A percentile compares a stretch with the other conserved stretches of the same genome.
Conservation (phyloP, 805 yeast species). For the Candida multigemmis region DNA sequence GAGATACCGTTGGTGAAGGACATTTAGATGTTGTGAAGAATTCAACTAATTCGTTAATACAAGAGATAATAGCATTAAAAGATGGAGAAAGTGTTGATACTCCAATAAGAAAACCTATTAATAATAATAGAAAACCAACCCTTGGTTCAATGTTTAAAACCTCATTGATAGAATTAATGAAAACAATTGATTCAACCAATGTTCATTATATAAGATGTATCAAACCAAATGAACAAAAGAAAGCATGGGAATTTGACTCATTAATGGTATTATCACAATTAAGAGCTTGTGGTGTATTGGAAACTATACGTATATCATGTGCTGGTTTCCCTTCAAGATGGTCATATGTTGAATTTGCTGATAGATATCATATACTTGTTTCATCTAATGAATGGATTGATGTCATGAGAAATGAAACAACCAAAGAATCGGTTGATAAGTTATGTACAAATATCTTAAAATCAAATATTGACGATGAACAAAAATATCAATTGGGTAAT, state of each 20-base stretch:
- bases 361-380: constrained; percentile 77
- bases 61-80: constrained; percentile 53
- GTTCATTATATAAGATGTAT: constrained; percentile 97
- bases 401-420: constrained; percentile 42
- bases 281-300: constrained; percentile 97
- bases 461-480: constrained; percentile 52
- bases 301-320: constrained; percentile 91
- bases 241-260: constrained; percentile 93
- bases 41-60: constrained; percentile 58
- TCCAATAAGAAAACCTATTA: constrained; percentile 15
- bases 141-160: constrained; percentile 90
- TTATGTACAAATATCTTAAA: constrained; percentile 62
- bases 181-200: constrained; percentile 86
- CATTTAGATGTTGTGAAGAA: constrained; percentile 76
- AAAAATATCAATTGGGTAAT: constrained; percentile 82
- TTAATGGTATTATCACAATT: constrained; percentile 91
- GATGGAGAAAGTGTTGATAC: constrained; percentile 49
- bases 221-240: constrained; percentile 89
- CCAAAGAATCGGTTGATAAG: constrained; percentile 48
- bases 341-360: constrained; percentile 89
- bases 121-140: constrained; percentile 72
- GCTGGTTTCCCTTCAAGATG: constrained; percentile 98
- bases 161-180: constrained; percentile 88
- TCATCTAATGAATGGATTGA: constrained; percentile 61
- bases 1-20: constrained; percentile 96